Percentiles rank a stretch among this genome's conserved stretches.
These are phyloP conservation scores for Gentiana straminea DNA, from an alignment of 257 asterid genomes.

Conservation along the genomic window DNA sequence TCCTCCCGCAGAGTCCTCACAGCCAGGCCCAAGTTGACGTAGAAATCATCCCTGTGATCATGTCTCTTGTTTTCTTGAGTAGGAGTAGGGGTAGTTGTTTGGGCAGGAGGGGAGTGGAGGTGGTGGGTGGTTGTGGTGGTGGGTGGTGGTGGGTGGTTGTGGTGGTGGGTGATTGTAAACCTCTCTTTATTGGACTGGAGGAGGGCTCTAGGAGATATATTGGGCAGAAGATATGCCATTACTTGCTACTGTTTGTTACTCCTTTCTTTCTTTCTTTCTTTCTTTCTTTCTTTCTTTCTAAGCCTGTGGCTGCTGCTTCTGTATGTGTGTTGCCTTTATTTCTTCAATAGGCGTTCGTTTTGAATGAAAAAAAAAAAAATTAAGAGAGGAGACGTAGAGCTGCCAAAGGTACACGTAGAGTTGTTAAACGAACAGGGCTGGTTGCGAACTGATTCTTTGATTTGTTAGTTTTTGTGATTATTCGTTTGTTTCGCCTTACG, in stretches of 20 bases:
- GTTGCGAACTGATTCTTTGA: no score
- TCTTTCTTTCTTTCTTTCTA: no score
- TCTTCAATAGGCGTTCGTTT: not conserved
- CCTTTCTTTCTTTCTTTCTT: not conserved
- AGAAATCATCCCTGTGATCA: constrained; percentile 47
- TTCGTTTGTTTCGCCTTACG: no score
- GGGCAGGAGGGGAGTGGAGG: constrained; percentile 29
- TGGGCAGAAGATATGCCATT: constrained; percentile 73
- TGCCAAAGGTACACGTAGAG: no score
- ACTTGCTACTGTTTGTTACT: not conserved
- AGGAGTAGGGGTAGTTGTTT: constrained; percentile 11
- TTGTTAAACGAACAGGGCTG: no score
- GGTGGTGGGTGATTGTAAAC: constrained; percentile 22
- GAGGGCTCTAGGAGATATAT: constrained; percentile 38
- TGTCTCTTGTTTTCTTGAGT: constrained; percentile 33
- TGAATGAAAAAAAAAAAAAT: not conserved
- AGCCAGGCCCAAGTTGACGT: constrained; percentile 74
- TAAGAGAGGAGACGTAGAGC: not conserved
- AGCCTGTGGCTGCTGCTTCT: not conserved
- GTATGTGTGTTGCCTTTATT: no score
- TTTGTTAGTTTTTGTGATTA: no score
- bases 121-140: constrained; percentile 21
- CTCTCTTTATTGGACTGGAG: constrained; percentile 32
- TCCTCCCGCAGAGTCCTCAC: constrained; percentile 90
- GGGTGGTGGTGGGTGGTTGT: not conserved